These are phyloP conservation scores for Candida wancherniae DNA, from an alignment of 805 yeast species.

Conservation along the genomic window DNA sequence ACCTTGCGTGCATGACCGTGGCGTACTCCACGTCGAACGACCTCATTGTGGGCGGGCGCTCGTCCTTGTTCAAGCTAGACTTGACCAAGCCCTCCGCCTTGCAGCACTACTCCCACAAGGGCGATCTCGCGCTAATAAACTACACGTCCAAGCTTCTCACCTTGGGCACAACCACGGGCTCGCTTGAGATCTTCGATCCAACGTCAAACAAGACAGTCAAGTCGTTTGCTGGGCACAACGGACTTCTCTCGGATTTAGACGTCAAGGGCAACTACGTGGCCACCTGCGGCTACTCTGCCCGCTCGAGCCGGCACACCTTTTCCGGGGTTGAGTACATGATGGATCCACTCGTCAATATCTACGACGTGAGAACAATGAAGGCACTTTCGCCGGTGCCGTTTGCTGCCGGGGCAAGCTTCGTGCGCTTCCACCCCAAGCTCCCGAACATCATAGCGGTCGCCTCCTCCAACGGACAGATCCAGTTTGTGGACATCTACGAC, in stretches of 20 bases:
- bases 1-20: constrained; percentile 29
- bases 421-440: constrained; percentile 78
- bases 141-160: constrained; percentile 46
- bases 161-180: constrained; percentile 56
- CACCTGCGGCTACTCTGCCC: constrained; percentile 75
- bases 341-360: constrained; percentile 81
- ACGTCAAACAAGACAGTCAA: constrained; percentile 42
- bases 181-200: constrained; percentile 62
- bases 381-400: constrained; percentile 78
- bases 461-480: constrained; percentile 75
- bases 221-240: constrained; percentile 55
- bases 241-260: constrained; percentile 59
- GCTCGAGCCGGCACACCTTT: constrained; percentile 45
- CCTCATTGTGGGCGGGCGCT: constrained; percentile 25
- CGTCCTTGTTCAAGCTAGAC: constrained; percentile 29
- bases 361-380: constrained; percentile 69
- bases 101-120: constrained; percentile 34
- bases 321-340: constrained; percentile 26
- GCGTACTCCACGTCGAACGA: constrained; percentile 29
- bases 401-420: constrained; percentile 84
- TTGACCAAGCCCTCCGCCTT: constrained; percentile 25
- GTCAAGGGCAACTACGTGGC: constrained; percentile 62
- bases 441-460: constrained; percentile 74
- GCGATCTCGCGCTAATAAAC: constrained; percentile 44
- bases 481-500: constrained; percentile 76